phyloP scores from a whole-genome alignment of 1,284 basidiomycete genomes.

The Paramarasmius palmivorus region DNA sequence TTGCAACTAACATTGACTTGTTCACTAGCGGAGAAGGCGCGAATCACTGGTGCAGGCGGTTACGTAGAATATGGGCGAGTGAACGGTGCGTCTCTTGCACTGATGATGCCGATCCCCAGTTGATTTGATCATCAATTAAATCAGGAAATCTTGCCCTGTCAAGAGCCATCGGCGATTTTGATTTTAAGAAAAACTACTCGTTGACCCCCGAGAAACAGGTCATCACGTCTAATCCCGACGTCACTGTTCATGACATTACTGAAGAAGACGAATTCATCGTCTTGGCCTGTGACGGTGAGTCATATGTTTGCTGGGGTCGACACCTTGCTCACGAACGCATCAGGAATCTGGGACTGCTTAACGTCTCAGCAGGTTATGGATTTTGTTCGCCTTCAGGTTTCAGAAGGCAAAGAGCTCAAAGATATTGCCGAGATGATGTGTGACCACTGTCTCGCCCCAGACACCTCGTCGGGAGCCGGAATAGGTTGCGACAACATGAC shows the following conservation, averaged over 20 bases:
- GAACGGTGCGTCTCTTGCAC: constrained; percentile 66
- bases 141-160: constrained; percentile 96
- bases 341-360: constrained; percentile 99
- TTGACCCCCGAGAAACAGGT: constrained; percentile 89
- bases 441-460: constrained; percentile 92
- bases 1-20: constrained; percentile 3
- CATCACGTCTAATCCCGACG: constrained; percentile 94
- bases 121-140: background rate
- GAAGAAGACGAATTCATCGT: constrained; percentile 96
- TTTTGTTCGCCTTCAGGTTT: constrained; percentile 82
- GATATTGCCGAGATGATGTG: constrained; percentile 92
- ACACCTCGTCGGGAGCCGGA: constrained; percentile 87
- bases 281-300: constrained; percentile 92
- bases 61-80: constrained; percentile 98
- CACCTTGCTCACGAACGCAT: background rate
- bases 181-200: constrained; percentile 94
- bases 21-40: constrained; percentile 79
- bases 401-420: constrained; percentile 76
- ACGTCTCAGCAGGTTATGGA: constrained; percentile 93
- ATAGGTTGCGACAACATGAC: constrained; percentile 99
- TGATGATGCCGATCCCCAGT: constrained; percentile 2
- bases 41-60: constrained; percentile 93
- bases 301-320: background rate
- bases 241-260: constrained; percentile 79
- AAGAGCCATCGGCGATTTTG: constrained; percentile 96